Base-by-base conservation (phyloP, 1,139 yeast species). In the Kodamaea arcana region DNA sequence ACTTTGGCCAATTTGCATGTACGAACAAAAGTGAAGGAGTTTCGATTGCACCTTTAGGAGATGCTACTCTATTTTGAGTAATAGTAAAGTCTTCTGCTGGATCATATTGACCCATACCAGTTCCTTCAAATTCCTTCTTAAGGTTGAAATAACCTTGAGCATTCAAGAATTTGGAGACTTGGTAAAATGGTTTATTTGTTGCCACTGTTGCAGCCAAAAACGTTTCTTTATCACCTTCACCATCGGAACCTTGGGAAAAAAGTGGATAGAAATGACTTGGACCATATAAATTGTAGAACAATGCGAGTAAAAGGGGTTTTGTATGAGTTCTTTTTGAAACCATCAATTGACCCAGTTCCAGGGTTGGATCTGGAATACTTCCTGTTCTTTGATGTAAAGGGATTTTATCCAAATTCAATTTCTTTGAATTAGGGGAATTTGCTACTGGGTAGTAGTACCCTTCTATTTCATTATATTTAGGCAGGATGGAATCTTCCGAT, bases 211-310 rank as follows among this genome's bases (percentile, higher is more conserved):
- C 90, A 0, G 95, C 90, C 35, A 84, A 63, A 51, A 84, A 87
- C 0, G 95, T 85, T 53, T 87, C 96, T 54, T 86, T 87, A 56
- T 87, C 95, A 42, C 95, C 95, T 61, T 85, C 94, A 29, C 96
- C 95, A 38, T 80, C 83, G 0, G 85, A 78, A 11, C 90, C 90
- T 59, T 86, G 95, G 1, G 92, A 80, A 36, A 87, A 74, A 31
- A 87, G 69, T n/a, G 94, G 94, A 56, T 86, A 87, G 52, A 74
- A 87, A 60, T 79, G 78, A 13, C 73, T 71, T 4, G 92, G 94
- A 0, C 95, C 95, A 52, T 77, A 82, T 27, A 83, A 58, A 52
- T 86, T 87, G 60, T 86, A 87, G 58, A 85, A 86, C 24, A 83
- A 59, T 0, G 94, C 78, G 35, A 87, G 58, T 35, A 85, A 54